Conservation (phyloP, 345 rosid genomes). For the Citrus unshiu region DNA sequence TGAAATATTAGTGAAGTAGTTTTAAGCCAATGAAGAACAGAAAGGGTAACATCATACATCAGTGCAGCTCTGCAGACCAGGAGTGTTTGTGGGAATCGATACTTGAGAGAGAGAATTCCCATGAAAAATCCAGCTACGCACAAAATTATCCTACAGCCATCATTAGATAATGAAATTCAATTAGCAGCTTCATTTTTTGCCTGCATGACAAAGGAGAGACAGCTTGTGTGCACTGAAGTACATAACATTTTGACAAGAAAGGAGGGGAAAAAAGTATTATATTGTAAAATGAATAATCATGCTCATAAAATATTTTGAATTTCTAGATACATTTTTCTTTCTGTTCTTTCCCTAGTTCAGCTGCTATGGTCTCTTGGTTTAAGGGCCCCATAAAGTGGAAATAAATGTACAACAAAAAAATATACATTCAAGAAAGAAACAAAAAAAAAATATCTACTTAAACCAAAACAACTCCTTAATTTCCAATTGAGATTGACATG, state of each 20-base stretch:
- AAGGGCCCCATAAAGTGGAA: not conserved
- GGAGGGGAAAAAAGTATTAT: not conserved
- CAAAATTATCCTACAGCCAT: constrained; percentile 63
- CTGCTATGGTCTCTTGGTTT: not conserved
- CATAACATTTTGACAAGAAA: not conserved
- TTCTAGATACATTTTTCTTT: not conserved
- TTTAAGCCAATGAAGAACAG: constrained; percentile 5
- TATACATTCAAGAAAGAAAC: not conserved
- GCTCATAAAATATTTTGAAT: not conserved
- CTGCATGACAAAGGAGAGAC: not conserved
- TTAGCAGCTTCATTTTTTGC: not conserved
- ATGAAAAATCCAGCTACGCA: constrained; percentile 65
- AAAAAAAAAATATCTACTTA: not conserved
- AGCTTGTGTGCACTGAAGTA: not conserved
- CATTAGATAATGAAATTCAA: not conserved
- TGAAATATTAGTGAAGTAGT: not conserved
- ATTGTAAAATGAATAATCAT: not conserved
- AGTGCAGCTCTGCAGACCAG: constrained; percentile 50
- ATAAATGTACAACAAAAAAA: not conserved
- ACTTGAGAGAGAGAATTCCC: constrained; percentile 59
- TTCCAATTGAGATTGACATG: not conserved
- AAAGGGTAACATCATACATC: constrained; percentile 48
- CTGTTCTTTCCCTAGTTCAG: not conserved
- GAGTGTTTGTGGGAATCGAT: constrained; percentile 59
- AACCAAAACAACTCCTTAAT: not conserved